Base-by-base conservation (phyloP, 495 filamentous ascomycete genomes). In the Chaetomium tenue region DNA sequence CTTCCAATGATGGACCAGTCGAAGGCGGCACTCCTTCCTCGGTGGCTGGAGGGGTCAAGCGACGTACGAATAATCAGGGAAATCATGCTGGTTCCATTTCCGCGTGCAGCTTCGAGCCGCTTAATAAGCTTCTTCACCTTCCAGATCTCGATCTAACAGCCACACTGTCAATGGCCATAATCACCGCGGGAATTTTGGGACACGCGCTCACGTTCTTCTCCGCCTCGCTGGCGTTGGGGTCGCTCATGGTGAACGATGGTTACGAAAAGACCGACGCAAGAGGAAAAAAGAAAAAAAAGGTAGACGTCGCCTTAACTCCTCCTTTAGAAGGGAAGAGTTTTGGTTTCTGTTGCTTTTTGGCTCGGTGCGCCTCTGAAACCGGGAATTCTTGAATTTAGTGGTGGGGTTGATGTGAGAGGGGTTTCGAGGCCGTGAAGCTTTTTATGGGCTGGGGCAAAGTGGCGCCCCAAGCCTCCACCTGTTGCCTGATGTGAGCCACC, bases 51-150 rank as follows among this genome's bases (percentile, higher is more conserved):
- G 46, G 20, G 46, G 23, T 58, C 52, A 63, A 64, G 56, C 39
- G n/a, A 83, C 89, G 68, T 79, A 93, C 91, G 94, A 71, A 98
- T 98, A 69, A 98, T 98, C 69, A 98, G 86, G 40, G 93, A 97
- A 75, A 98, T 98, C 94, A 97, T 97, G 77, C 88, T 91, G 64
- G 93, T 97, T 80, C 93, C 93, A 83, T 97, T 97, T 76, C 93
- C 93, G 70, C 92, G 81, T 53, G 92, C 92, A 60, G 90, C 88
- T 77, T 96, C 93, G 69, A 97, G 89, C 60, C 93, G 88, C 81
- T 96, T 97, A 79, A 97, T 94, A 68, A 97, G 81, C 81, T 98
- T 98, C 85, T 98, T 98, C 66, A 98, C 84, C 80, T 88, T 88
- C 85, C 85, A 88, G 78, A 87, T 91, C 84, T 91, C 88, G 71